Evolutionary conservation across 1,139 yeast species (phyloP), one percentile per base, ranked within the genome.

Genomic region (Candida freyschussii): DNA sequence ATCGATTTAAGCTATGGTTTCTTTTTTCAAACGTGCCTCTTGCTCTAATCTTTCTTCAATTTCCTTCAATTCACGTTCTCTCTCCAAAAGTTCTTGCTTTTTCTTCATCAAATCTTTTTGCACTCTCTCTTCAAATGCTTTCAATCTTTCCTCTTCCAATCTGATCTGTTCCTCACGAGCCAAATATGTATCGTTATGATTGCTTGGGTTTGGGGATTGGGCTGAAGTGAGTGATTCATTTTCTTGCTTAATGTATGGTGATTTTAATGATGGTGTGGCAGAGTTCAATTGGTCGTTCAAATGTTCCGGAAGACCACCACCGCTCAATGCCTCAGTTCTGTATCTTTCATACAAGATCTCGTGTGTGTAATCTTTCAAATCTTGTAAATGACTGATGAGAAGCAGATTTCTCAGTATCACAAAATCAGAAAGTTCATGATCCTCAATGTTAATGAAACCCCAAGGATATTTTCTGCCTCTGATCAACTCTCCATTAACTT

Each of bases 391-490:
- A n/a, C 95, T 78, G 29, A 94, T 91, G 50, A 91, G 72, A 30
- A 91, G 61, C 3, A 91, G 89, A 35, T 87, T 79, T 54, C 89
- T 78, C 50, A 91, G 67, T 16, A 82, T 71, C n/a, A 80, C 72
- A 56, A 91, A 86, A 57, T 91, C 97, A 35, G 93, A 79, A 48
- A 79, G 74, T 36, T 74, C 74, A 14, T 94, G 78, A 55, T 91
- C 93, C 52, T 85, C 89, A 30, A 89, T 85, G 55, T 89, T 94
- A 30, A 91, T 78, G 34, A 76, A 60, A 1, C 97, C 97, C 97
- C 98, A 91, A 13, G 96, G 96, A 56, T 89, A 91, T 56, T 78
- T 74, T 57, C 98, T 75, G 7, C 86, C 96, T 43, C 89, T 75
- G 27, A 82, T 71, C 29, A 68, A 56, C 41, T 70, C 67, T 9